Base-by-base conservation (phyloP, 2,329 filamentous ascomycete genomes). In the Aspergillus vadensis region DNA sequence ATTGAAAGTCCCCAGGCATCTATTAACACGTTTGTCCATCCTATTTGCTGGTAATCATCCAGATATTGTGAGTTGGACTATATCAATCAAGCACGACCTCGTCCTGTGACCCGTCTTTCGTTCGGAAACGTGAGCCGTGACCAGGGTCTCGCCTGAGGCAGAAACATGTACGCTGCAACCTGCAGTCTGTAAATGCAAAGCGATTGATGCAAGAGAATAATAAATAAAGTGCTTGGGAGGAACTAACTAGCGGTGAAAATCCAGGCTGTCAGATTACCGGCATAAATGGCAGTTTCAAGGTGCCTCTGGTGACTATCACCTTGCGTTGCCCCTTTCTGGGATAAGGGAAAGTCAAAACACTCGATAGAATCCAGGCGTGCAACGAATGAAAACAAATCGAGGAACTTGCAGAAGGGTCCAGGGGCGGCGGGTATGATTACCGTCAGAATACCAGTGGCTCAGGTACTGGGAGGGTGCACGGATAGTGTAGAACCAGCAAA, bases 401-500 rank as follows among this genome's bases (percentile, higher is more conserved):
- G n/a, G 25, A 12, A 50, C 47, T 27, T 44, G 53, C 21, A 30
- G 38, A 25, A 30, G 43, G 52, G 41, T 61, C 57, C 60, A 62
- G 60, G 60, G 57, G 60, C 49, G 36, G 47, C 49, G 36, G 47
- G 60, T 63, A 58, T 49, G 21, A 15, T 59, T 57, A 55, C 58
- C 17, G 49, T 58, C 48, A 38, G 32, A 49, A 55, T 60, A 60
- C 61, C 54, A 19, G 7, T 44, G n/a, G 47, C 19, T 19, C 51
- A 41, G 23, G 19, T 39, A 19, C 43, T 57, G 7, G 47, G 25
- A 12, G 8, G 9, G 25, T 8, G 47, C 47, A 32, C 47, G 15
- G 25, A 27, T 36, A 14, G 32, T 36, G 32, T 15, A 36, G 10
- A 36, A 36, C 32, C 25, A 30, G 47, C 7, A 27, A 32, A 30